Percentiles rank a stretch among this genome's conserved stretches.
These are phyloP conservation scores for Achaetomium macrosporum DNA, from an alignment of 2,329 filamentous ascomycete species.

Conservation along the genomic window DNA sequence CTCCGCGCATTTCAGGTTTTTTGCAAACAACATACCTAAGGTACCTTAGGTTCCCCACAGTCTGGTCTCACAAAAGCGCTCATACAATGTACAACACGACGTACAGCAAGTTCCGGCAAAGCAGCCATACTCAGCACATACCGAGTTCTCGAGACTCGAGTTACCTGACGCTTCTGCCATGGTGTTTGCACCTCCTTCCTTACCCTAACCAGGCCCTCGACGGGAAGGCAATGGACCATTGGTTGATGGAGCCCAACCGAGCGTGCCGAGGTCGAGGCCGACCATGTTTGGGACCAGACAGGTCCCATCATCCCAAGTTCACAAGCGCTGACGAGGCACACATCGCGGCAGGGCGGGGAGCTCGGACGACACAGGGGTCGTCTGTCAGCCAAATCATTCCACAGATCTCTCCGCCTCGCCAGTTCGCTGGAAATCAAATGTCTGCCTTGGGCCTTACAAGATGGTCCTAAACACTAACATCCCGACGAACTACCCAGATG, in stretches of 20 bases:
- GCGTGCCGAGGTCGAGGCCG: neutral
- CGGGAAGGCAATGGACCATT: neutral
- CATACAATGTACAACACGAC: neutral
- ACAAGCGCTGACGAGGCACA: neutral
- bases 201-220: neutral
- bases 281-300: neutral
- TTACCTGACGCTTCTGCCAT: neutral
- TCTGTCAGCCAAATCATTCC: neutral
- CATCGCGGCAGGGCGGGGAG: neutral
- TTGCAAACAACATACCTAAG: too few relatives aligned
- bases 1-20: neutral
- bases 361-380: conserved; percentile 6
- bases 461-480: neutral
- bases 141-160: neutral
- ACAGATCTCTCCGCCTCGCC: too few relatives aligned
- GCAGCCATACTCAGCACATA: neutral
- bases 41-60: too few relatives aligned
- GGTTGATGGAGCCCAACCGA: neutral
- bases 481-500: neutral
- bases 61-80: neutral
- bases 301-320: neutral
- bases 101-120: neutral
- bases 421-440: neutral
- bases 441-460: neutral
- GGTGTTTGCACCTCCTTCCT: neutral